Evolutionary conservation across 2,329 filamentous ascomycete species (phyloP).

Genomic region (Alternaria viburni): DNA sequence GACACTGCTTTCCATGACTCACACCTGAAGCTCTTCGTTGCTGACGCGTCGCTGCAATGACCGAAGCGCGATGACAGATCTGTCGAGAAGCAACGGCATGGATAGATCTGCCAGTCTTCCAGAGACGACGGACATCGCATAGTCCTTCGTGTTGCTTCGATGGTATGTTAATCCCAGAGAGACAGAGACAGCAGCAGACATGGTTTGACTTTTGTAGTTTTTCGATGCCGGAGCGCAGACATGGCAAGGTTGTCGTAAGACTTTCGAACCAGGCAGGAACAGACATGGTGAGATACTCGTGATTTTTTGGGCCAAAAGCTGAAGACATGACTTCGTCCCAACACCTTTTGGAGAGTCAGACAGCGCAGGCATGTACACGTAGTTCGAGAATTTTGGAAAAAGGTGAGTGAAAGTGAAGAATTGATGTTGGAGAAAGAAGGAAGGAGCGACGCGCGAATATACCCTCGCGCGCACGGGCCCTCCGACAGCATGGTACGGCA

Average conservation of each 20-base stretch:
- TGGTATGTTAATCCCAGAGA: accelerated
- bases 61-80: neutral
- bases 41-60: accelerated
- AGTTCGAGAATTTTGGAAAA: neutral
- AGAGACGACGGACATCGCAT: accelerated
- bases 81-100: neutral
- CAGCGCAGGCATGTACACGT: neutral
- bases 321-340: neutral
- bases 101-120: neutral
- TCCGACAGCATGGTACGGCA: neutral
- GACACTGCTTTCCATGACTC: neutral
- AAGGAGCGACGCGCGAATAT: neutral
- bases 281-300: accelerated
- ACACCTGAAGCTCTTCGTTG: accelerated
- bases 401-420: neutral
- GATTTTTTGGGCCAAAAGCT: neutral
- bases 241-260: no score
- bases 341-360: neutral
- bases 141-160: neutral
- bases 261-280: no score
- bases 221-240: neutral
- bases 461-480: neutral
- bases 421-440: neutral
- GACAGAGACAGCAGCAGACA: neutral
- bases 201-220: accelerated